Evolutionary conservation across 2,329 filamentous ascomycete species (phyloP), one percentile per base, ranked within the genome.

Genomic region (Diplodia corticola): DNA sequence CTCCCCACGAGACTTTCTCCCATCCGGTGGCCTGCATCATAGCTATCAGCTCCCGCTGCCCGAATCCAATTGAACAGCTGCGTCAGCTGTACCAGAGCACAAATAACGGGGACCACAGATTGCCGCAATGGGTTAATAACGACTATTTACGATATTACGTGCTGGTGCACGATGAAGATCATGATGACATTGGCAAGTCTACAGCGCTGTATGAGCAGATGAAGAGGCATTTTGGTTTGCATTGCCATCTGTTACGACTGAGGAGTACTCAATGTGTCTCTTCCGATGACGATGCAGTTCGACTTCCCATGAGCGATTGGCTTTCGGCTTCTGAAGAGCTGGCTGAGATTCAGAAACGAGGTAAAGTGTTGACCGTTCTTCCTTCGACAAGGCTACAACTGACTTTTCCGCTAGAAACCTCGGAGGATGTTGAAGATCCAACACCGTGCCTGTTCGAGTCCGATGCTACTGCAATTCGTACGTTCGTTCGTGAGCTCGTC

Each of bases 121-220:
- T 96, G 64, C 94, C 94, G 0, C 82, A 86, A 22, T 99, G 94
- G 91, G 91, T 97, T 0, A 89, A 96, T 74, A 89, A 91, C 33
- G 93, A 98, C 68, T 99, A 95, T 76, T 82, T 99, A 69, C 87
- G 95, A 69, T 99, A 99, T 78, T 99, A 99, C 78, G 91, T 99
- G 17, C 83, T 99, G 49, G 90, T 99, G 20, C 95, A 99, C 73
- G 95, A 99, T 72, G 96, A 99, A 79, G 95, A 99, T 75, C 88
- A 88, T 68, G 94, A 97, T 74, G 93, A 99, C 75, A 96, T 98
- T 68, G 87, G 88, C 44, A 91, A 93, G 78, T 96, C 93, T 13
- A 94, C 94, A 77, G 87, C 88, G 20, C 83, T 98, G 30, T 99
- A 97, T 77, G 95, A 99, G 72, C 92, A 97, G 77, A 99, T 99